Evolutionary conservation across 164 flowering plant genomes (phyloP).

Genomic region (Houttuynia cordata): DNA sequence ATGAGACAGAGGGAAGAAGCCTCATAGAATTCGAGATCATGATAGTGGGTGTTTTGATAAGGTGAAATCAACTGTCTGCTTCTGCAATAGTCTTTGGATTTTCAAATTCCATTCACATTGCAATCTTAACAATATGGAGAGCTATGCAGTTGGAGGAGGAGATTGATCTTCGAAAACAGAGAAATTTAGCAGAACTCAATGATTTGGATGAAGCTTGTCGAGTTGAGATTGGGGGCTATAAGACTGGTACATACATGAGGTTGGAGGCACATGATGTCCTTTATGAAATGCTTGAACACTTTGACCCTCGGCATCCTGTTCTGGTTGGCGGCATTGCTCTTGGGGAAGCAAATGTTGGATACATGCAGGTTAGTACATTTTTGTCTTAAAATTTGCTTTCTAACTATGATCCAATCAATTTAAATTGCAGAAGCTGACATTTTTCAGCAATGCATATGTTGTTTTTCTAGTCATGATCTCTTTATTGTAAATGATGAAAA

Average conservation of each 20-base stretch:
- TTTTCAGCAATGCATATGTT: too few species aligned
- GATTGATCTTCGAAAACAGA: constrained; percentile 67
- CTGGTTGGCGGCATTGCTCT: constrained; percentile 86
- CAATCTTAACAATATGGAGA: not conserved
- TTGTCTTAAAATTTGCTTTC: too few species aligned
- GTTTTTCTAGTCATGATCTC: too few species aligned
- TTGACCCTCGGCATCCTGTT: constrained; percentile 85
- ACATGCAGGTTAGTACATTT: constrained; percentile 87
- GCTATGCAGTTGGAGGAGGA: constrained; percentile 75
- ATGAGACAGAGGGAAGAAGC: constrained; percentile 22
- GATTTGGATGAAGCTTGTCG: constrained; percentile 79
- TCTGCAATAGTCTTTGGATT: not conserved
- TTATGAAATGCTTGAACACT: constrained; percentile 88
- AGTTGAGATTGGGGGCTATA: constrained; percentile 76
- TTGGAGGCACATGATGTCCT: constrained; percentile 83
- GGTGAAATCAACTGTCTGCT: constrained; percentile 25
- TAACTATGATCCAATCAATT: not conserved
- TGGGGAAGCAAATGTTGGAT: constrained; percentile 88
- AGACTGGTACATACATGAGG: constrained; percentile 80
- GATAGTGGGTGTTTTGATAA: constrained; percentile 60
- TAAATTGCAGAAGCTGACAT: not conserved
- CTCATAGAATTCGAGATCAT: constrained; percentile 23
- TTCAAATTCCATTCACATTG: not conserved
- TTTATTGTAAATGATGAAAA: too few species aligned
- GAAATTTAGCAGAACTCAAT: constrained; percentile 70